Base-by-base conservation (phyloP, 208 protist species). In the Acanthamoeba lenticulata region DNA sequence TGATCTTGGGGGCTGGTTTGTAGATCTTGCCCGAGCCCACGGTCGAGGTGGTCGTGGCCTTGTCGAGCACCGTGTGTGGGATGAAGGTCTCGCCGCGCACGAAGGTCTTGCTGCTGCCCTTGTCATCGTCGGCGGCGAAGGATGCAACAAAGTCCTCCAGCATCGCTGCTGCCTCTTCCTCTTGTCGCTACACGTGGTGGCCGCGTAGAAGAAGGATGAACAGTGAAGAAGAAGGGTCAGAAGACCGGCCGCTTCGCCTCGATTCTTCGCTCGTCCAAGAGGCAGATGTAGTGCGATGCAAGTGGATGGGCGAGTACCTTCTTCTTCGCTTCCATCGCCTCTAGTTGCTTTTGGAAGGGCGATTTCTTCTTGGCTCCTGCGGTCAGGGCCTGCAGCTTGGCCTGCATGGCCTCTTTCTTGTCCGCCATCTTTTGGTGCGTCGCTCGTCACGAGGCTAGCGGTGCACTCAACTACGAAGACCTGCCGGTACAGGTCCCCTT, bases 311-410 rank as follows among this genome's bases (percentile, higher is more conserved):
- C 47, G 21, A 55, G 47, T 1, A 15, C 90, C 90, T 94, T 94
- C 21, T 81, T 94, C 67, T 88, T 94, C 19, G 90, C 90, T 52
- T 94, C 90, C 27, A 52, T 42, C 34, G 90, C 69, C n/a, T 94
- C 90, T 0, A 79, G 42, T 17, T 94, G 90, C 90, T 94, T 94
- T 38, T 94, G 90, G 40, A 94, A 94, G 34, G 90, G 90, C 67
- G 67, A 65, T 40, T 94, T 94, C 40, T 94, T 94, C 47, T 69
- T 93, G 2, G 45, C 32, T 24, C 55, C 60, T 21, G 44, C 27
- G 36, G 42, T 45, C 44, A 93, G 36, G 45, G 89, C 60, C 55
- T 93, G 65, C 36, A 93, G 27, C 38, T 93, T 93, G 34, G 45
- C 55, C 38, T 93, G 67, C 49, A 34, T 77, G 32, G 79, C 47